Evolutionary conservation across 352 stramenopile species (phyloP), one percentile per base, ranked within the genome.

Genomic region (Pythium aphanidermatum): DNA sequence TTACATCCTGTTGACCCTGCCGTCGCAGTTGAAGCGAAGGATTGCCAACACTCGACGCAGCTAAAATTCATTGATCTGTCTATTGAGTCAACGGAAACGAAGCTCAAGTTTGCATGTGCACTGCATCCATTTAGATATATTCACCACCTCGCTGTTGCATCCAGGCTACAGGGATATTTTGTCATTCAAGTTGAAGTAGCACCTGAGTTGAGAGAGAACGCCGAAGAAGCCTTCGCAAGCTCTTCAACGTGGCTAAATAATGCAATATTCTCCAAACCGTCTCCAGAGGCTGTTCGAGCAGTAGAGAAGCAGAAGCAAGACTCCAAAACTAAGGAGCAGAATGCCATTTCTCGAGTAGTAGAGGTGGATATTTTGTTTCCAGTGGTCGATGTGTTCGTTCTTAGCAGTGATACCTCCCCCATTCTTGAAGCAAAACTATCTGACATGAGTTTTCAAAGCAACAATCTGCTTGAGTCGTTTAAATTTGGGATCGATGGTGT

Each of bases 101-200:
- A 67, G 26, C 71, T 89, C 28, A 65, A 70, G 27, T 40, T 89
- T 2, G 63, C 66, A 25, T 89, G 77, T 45, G 51, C 23, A 0
- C 70, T 86, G 31, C 67, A 79, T 43, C 63, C 70, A 6, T 89
- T 89, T 39, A 55, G 72, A 21, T 87, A 84, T 38, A 83, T 87
- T 24, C 73, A 89, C 45, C 82, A 87, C 28, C 34, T 89, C 14
- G 74, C 71, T 16, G 70, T 83, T 3, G 69, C 66, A 0, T 59
- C 68, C 3, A 89, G 86, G 42, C 58, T 89, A 3, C 72, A 81
- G 24, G 60, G 63, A 6, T 89, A 89, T 16, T 86, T 89, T 34
- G 59, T 70, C 2, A 65, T 63, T 14, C 70, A 75, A 46, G 64
- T 77, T 2, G 70, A 75, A 24, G 58, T 78, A 10, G 57, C 63